Conservation (phyloP, 2,329 filamentous ascomycete species). For the Sclerotinia sclerotiorum region DNA sequence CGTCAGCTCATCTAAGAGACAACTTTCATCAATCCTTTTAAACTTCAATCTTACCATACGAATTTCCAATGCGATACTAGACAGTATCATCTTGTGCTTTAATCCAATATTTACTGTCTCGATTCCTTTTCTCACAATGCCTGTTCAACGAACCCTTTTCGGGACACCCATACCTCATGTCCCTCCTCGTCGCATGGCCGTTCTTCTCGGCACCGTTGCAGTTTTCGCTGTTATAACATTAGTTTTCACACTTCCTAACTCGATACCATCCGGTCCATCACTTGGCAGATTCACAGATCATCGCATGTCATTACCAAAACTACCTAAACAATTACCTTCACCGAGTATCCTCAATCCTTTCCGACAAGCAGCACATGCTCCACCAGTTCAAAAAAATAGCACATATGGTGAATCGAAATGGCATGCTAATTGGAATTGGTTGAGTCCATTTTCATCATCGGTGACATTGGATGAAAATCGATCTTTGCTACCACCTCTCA, state of each 20-base stretch:
- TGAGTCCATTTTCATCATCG: slow-evolving; percentile 81
- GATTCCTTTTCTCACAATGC: slow-evolving; percentile 43
- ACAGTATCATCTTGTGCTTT: neutral
- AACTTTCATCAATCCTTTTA: neutral
- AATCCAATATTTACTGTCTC: neutral
- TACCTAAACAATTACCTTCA: slow-evolving; percentile 43
- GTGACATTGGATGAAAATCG: slow-evolving; percentile 79
- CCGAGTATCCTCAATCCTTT: slow-evolving; percentile 63
- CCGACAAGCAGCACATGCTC: slow-evolving; percentile 66
- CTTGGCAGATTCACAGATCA: slow-evolving; percentile 52
- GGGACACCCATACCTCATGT: slow-evolving; percentile 53
- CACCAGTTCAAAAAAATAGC: slow-evolving; percentile 73
- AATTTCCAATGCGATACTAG: neutral
- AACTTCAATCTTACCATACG: neutral
- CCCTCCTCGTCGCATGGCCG: slow-evolving; percentile 52
- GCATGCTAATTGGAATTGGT: slow-evolving; percentile 89
- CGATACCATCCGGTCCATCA: slow-evolving; percentile 50
- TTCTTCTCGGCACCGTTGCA: slow-evolving; percentile 52
- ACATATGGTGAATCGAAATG: slow-evolving; percentile 76
- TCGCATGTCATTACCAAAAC: slow-evolving; percentile 51
- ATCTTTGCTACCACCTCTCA: slow-evolving; percentile 76
- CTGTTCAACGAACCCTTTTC: slow-evolving; percentile 48
- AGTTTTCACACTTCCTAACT: slow-evolving; percentile 52
- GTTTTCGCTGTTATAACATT: slow-evolving; percentile 55
- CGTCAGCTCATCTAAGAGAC: slow-evolving; percentile 15